Evolutionary conservation across 306 rosid species (phyloP), one percentile per base, ranked within the genome.

Genomic region (Argentina anserina): DNA sequence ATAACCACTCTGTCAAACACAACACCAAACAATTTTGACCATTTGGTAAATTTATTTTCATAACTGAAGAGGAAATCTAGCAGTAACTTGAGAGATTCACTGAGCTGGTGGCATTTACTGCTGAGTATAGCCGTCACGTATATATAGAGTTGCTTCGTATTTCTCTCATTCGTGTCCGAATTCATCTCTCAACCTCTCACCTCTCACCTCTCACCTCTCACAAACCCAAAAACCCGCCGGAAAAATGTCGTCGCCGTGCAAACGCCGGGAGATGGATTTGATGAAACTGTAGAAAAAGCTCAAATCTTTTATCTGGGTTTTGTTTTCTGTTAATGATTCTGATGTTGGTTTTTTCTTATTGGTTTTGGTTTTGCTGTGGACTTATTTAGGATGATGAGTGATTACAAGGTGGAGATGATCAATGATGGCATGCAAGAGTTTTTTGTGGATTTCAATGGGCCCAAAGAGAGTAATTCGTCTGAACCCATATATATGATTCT

Each of bases 251-350:
- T 92, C 95, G 4, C 97, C 96, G 21, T 90, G 88, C 85, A 92
- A 87, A 80, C 97, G 96, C 76, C 83, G 96, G 4, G 96, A 90
- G 87, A 87, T 84, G 98, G 98, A 93, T 79, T 79, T 90, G 87
- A 93, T 89, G 97, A 89, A 93, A 81, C 90, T 93, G 93, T 90
- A 83, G 47, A 36, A 26, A 29, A 41, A 53, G 64, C 4, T 58
- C 14, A 0, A 29, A 45, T 6, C 29, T 3, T 12, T 20, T 60
- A 0, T n/a, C 25, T 50, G 26, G 53, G 61, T 17, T 65, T 23
- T 20, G 50, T 42, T 5, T 21, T 62, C 1, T 50, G 12, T 39
- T 21, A 42, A 31, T 60, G 17, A 36, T 11, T 59, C 17, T 3
- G 47, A 63, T 40, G 17, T 25, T 75, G 15, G 3, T 20, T 60